These are phyloP conservation scores for Trichoderma breve DNA, from an alignment of 2,329 filamentous ascomycete species.

Conservation along the genomic window DNA sequence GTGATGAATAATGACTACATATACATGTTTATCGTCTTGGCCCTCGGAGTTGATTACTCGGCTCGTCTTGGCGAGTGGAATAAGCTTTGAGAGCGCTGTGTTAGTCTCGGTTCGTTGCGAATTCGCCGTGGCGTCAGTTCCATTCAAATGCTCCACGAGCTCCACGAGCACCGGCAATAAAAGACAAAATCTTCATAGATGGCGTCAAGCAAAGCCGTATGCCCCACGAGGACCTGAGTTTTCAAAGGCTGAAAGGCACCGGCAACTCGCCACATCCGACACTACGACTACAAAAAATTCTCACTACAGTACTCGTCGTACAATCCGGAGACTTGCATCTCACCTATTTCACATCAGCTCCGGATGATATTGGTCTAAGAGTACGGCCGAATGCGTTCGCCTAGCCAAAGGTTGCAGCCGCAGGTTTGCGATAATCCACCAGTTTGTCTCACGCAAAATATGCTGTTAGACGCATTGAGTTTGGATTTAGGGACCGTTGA, in stretches of 20 bases:
- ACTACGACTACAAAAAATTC: not conserved
- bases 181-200: not conserved
- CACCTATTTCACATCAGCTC: not conserved
- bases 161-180: not conserved
- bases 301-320: not conserved
- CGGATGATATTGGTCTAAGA: not conserved
- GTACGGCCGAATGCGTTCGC: not conserved
- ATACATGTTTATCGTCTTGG: not conserved
- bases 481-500: not conserved
- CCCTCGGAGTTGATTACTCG: not conserved
- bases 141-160: not conserved
- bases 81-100: not conserved
- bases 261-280: not conserved
- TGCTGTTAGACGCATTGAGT: not conserved
- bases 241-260: not conserved
- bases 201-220: not conserved
- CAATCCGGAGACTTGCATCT: not conserved
- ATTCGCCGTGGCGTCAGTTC: not conserved
- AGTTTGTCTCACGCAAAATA: not conserved
- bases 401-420: conserved; percentile 5
- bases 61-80: not conserved
- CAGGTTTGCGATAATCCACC: not conserved
- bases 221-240: not conserved
- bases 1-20: not conserved
- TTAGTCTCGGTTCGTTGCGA: conserved; percentile 1